Percentiles rank a stretch among this genome's conserved stretches.
Evolutionary conservation across 2,329 filamentous ascomycete species (phyloP).

Genomic region (Paecilomyces sp.): DNA sequence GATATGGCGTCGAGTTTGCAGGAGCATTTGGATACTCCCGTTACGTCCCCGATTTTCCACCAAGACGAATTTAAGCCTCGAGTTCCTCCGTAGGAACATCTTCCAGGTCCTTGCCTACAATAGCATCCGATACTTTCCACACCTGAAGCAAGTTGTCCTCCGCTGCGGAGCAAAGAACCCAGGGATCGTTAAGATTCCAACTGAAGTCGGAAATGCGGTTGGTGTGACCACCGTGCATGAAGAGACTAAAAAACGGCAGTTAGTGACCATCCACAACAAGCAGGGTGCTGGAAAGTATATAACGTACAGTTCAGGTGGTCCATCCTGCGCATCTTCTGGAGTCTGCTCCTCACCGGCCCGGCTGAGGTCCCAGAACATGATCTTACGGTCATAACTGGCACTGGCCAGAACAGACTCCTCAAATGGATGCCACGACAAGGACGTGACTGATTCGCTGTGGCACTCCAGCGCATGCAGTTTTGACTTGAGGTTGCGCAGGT

Average conservation of each 20-base stretch:
- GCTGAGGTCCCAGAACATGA: conserved; percentile 95
- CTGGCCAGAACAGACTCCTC: conserved; percentile 85
- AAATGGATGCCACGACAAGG: conserved; percentile 87
- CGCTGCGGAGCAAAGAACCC: conserved; percentile 90
- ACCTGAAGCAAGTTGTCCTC: conserved; percentile 97
- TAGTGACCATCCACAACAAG: not conserved
- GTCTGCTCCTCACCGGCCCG: conserved; percentile 89
- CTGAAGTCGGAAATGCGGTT: conserved; percentile 95
- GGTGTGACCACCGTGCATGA: conserved; percentile 98
- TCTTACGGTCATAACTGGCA: conserved; percentile 83
- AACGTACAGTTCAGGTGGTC: conserved; percentile 83
- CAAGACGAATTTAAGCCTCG: conserved; percentile 42
- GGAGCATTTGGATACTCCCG: not conserved
- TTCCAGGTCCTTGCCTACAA: conserved; percentile 69
- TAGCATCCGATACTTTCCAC: conserved; percentile 79
- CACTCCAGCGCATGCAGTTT: conserved; percentile 87
- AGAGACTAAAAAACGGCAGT: conserved; percentile 53
- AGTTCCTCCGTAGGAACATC: conserved; percentile 72
- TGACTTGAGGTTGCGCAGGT: conserved; percentile 80
- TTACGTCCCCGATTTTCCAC: not conserved
- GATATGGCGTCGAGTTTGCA: not conserved
- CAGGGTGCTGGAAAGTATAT: conserved; percentile 2
- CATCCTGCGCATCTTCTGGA: conserved; percentile 90
- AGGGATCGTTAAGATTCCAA: conserved; percentile 95
- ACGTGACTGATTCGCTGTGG: conserved; percentile 84